Percentiles rank a stretch among this genome's conserved stretches.
These are phyloP conservation scores for Cardamine occulta DNA, from an alignment of 345 rosid genomes.

Conservation along the genomic window DNA sequence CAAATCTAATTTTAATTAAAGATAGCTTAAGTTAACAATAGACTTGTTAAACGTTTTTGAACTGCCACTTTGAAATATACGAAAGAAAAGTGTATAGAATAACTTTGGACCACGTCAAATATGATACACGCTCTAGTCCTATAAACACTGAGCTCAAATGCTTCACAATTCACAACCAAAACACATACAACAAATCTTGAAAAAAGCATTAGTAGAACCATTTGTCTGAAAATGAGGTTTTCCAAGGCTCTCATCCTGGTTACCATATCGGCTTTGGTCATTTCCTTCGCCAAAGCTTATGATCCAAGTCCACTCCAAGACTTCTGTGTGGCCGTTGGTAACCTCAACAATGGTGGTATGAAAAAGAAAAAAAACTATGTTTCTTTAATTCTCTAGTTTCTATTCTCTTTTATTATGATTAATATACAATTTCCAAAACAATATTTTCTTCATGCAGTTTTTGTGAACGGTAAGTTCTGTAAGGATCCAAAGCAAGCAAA, in stretches of 20 bases:
- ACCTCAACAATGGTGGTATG: slow-evolving; percentile 29
- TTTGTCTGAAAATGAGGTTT: slow-evolving; percentile 15
- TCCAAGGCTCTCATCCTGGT: slow-evolving; percentile 1
- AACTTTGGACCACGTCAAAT: slow-evolving; percentile 30
- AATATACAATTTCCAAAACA: neutral
- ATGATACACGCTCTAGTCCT: neutral
- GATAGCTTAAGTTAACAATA: neutral
- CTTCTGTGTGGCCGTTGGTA: slow-evolving; percentile 20
- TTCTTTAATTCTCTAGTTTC: neutral
- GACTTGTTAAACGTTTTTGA: slow-evolving; percentile 8
- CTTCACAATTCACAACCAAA: slow-evolving; percentile 19
- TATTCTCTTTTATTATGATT: neutral
- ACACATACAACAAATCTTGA: neutral
- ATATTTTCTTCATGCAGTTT: slow-evolving; percentile 27
- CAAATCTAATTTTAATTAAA: neutral
- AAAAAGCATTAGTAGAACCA: neutral
- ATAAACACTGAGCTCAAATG: slow-evolving; percentile 1
- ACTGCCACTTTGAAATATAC: slow-evolving; percentile 19
- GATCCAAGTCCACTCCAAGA: slow-evolving; percentile 38
- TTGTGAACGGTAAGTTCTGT: slow-evolving; percentile 36
- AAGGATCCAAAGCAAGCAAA: slow-evolving; percentile 25
- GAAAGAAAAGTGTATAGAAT: neutral
- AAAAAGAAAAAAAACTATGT: neutral
- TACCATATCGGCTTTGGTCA: slow-evolving; percentile 4
- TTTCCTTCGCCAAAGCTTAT: neutral